These are phyloP conservation scores for Pestalotiopsis fici DNA, from an alignment of 2,329 filamentous ascomycete genomes.

Conservation along the genomic window DNA sequence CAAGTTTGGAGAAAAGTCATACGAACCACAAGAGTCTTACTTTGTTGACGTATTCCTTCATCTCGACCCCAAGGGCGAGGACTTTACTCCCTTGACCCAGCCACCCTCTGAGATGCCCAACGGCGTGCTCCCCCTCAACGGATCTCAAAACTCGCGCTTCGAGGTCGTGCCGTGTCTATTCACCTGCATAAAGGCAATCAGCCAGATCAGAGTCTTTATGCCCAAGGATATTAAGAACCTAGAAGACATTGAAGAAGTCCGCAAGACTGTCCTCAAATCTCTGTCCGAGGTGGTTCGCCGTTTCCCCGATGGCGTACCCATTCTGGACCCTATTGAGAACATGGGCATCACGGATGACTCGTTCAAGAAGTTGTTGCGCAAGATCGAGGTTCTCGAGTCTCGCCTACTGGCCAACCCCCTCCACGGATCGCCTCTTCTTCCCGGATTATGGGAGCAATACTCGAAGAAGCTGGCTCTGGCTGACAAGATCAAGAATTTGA, in stretches of 20 bases:
- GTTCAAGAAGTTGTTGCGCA: conserved; percentile 90
- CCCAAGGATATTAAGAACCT: conserved; percentile 72
- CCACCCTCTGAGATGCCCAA: conserved; percentile 54
- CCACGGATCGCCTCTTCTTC: conserved; percentile 84
- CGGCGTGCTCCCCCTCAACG: conserved; percentile 63
- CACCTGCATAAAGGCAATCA: conserved; percentile 81
- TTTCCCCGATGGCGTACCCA: conserved; percentile 88
- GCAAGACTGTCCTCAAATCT: conserved; percentile 66
- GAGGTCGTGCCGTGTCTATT: conserved; percentile 86
- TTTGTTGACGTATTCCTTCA: conserved; percentile 80
- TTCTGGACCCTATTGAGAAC: conserved; percentile 91
- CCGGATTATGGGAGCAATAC: conserved; percentile 86
- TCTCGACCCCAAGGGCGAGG: conserved; percentile 51
- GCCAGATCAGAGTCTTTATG: conserved; percentile 80
- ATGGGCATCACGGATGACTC: conserved; percentile 92
- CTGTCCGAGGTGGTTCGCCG: conserved; percentile 80
- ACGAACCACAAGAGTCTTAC: conserved; percentile 73
- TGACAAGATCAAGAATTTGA: conserved; percentile 82
- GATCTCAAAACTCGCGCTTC: conserved; percentile 69
- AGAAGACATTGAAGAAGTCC: conserved; percentile 67
- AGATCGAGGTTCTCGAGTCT: conserved; percentile 96
- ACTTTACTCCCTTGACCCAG: conserved; percentile 38
- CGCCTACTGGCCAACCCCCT: conserved; percentile 85
- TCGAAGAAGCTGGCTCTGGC: conserved; percentile 74
- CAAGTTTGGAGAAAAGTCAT: conserved; percentile 69